phyloP scores from a whole-genome alignment of 225 moss, liverwort and hornwort species.

The Climacium dendroides region DNA sequence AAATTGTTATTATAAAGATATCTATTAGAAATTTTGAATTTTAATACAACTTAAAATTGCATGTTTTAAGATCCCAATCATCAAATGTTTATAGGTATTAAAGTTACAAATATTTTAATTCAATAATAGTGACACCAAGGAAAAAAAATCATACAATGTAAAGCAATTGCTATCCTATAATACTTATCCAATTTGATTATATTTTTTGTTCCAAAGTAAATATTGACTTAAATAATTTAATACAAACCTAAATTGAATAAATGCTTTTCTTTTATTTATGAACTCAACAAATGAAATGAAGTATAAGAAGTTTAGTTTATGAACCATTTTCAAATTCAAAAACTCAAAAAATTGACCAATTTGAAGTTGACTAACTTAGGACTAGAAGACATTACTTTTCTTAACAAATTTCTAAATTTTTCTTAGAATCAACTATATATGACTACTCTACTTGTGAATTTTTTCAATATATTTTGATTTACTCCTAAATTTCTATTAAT shows the following conservation, averaged over 20 bases:
- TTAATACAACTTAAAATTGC: neutral
- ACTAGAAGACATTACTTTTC: neutral
- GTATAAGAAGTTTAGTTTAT: neutral
- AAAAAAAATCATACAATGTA: neutral
- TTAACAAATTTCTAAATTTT: neutral
- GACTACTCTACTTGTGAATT: neutral
- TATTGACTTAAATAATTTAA: neutral
- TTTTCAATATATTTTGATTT: rapidly evolving
- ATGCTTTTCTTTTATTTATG: rapidly evolving
- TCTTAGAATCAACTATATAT: neutral
- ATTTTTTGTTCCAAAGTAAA: neutral
- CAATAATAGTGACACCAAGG: neutral
- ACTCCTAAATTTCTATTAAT: neutral
- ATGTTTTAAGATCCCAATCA: neutral
- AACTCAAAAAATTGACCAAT: neutral
- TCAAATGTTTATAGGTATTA: neutral
- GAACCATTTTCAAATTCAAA: neutral
- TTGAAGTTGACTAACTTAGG: no score
- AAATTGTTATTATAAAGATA: neutral
- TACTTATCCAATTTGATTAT: neutral
- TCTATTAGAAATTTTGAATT: neutral
- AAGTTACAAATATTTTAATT: neutral
- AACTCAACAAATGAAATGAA: neutral
- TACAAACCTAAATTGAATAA: rapidly evolving
- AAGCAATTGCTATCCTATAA: neutral